Base-by-base conservation (phyloP, 768 basidiomycete species). In the Kwoniella europaea region DNA sequence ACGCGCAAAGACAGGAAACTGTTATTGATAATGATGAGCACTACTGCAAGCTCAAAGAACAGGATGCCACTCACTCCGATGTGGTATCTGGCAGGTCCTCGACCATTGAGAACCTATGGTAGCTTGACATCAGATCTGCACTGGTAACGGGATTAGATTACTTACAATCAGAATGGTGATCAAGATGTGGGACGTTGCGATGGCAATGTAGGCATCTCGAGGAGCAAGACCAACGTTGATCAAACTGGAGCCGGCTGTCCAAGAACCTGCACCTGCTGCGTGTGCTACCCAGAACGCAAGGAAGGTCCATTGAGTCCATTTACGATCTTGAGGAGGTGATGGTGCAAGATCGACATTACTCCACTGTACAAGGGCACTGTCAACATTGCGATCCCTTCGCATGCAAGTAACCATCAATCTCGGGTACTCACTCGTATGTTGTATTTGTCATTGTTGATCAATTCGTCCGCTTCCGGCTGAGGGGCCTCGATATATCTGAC, bases 71-170 rank as follows among this genome's bases (percentile, higher is more conserved):
- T 27, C 29, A 58, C 56, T 13, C 89, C 91, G 78, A 91, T 83
- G 60, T 92, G 91, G 77, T 90, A 90, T 12, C 90, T 85, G 3
- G 91, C 91, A 53, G 91, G 91, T 9, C 90, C 90, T 22, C 90
- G 87, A 41, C 90, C 91, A 78, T 92, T 93, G 69, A 90, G 78
- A 29, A 89, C 89, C 74, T 92, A 86, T 84, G 92, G 12, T 4
- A 9, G 57, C n/a, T 10, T 41, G 29, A 18, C 20, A 22, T 54
- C 43, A 15, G 29, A 41, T 35, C 22, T 18, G 53, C n/a, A 55
- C 9, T 29, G 22, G 29, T 15, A 29, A 6, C 15, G 46, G 10
- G 41, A 16, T 52, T 22, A 9, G 6, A 53, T 10, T 18, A 67
- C 71, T 64, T 42, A 72, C 72, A 29, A 73, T 69, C 43, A 73